Evolutionary conservation across 352 stramenopile species (phyloP).

Genomic region (Phytopythium boreale): DNA sequence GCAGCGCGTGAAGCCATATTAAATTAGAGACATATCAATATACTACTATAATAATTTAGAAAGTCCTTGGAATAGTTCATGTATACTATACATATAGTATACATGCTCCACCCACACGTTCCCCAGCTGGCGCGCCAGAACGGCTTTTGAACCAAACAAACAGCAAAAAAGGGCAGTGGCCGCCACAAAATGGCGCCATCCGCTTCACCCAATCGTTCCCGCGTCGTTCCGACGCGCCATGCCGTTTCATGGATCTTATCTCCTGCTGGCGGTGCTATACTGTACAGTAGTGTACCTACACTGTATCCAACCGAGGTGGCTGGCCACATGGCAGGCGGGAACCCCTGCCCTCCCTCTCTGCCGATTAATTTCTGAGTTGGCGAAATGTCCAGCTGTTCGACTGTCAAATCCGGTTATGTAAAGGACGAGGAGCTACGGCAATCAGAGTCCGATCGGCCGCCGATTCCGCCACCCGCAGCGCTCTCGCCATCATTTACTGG

Average conservation of each 20-base stretch:
- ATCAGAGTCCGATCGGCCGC: background rate
- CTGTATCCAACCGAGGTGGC: no score
- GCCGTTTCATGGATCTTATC: background rate
- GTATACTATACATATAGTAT: background rate
- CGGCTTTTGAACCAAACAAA: background rate
- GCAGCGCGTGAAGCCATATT: no score
- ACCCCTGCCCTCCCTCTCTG: background rate
- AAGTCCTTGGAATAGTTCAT: background rate
- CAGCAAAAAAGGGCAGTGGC: background rate
- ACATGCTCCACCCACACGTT: background rate
- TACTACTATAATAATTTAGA: no score
- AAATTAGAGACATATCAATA: no score
- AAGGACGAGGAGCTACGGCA: constrained; percentile 3
- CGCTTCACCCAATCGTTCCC: background rate
- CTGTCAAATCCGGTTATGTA: background rate
- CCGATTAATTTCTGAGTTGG: background rate
- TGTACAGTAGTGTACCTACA: background rate
- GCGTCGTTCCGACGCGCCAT: background rate
- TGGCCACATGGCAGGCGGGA: background rate
- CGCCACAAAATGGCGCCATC: background rate
- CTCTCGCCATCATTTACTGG: background rate
- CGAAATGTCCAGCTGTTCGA: background rate
- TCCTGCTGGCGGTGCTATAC: background rate
- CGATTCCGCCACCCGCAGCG: background rate
- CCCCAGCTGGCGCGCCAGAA: background rate